Conservation (phyloP, 2,329 filamentous ascomycete species). For the Pleoardoris graminearum region DNA sequence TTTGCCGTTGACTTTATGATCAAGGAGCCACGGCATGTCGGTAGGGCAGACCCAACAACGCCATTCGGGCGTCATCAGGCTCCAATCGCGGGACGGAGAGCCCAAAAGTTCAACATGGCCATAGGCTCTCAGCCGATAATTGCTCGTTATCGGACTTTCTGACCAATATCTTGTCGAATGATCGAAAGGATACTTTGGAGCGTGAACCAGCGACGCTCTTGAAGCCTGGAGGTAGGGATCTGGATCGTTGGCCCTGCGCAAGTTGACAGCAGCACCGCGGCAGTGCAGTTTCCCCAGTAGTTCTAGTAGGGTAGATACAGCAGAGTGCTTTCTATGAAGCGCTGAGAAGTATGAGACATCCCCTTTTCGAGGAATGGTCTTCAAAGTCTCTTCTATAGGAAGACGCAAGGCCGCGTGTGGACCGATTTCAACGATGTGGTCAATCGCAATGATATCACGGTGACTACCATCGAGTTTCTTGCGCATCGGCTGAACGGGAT, state of each 20-base stretch:
- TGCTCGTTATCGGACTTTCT: neutral
- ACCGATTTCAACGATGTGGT: neutral
- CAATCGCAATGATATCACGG: neutral
- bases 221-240: neutral
- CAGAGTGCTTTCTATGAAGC: neutral
- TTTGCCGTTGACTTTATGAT: conserved; percentile 24
- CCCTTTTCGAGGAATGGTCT: neutral
- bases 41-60: conserved; percentile 45
- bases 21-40: conserved; percentile 20
- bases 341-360: neutral
- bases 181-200: neutral
- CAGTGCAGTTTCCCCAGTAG: neutral
- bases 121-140: neutral
- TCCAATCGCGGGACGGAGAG: conserved; percentile 24
- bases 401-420: neutral
- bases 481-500: neutral
- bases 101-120: conserved; percentile 8
- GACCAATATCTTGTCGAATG: neutral
- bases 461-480: neutral
- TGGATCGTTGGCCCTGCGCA: neutral
- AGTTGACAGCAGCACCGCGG: neutral
- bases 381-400: neutral
- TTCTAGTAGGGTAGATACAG: neutral
- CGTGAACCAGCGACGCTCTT: neutral
- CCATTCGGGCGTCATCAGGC: conserved; percentile 43